These are phyloP conservation scores for Gomphus bonarii DNA, from an alignment of 1,284 basidiomycete species.

Conservation along the genomic window DNA sequence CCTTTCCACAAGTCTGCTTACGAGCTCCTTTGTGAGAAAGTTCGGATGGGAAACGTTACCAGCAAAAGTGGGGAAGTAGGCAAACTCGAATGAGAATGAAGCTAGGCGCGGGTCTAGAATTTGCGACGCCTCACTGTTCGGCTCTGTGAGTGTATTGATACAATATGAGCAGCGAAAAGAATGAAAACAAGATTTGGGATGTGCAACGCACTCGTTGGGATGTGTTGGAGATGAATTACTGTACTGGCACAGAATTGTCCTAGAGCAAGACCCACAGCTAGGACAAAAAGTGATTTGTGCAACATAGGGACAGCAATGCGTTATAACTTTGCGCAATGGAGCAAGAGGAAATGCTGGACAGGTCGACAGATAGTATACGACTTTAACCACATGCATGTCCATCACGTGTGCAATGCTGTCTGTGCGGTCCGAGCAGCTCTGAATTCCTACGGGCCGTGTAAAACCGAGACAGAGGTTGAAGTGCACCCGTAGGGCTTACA, in stretches of 20 bases:
- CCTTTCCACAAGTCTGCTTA: slow-evolving; percentile 24
- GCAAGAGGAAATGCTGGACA: neutral
- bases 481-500: too few species aligned
- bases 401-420: neutral
- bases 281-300: neutral
- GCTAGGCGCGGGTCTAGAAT: slow-evolving; percentile 22
- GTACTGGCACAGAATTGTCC: neutral
- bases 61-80: slow-evolving; percentile 23
- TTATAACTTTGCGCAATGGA: neutral
- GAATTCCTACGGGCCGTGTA: neutral
- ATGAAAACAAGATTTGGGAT: neutral
- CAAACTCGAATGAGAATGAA: slow-evolving; percentile 26
- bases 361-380: too few species aligned
- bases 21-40: slow-evolving; percentile 21
- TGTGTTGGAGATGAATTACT: neutral
- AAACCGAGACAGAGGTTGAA: neutral
- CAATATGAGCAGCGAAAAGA: neutral
- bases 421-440: neutral
- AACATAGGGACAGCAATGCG: neutral
- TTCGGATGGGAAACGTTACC: slow-evolving; percentile 25
- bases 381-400: too few species aligned
- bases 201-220: neutral
- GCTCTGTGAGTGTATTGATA: neutral
- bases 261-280: neutral
- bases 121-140: slow-evolving; percentile 18